Base-by-base conservation (phyloP, 2,329 filamentous ascomycete genomes). In the Pyricularia grisea region DNA sequence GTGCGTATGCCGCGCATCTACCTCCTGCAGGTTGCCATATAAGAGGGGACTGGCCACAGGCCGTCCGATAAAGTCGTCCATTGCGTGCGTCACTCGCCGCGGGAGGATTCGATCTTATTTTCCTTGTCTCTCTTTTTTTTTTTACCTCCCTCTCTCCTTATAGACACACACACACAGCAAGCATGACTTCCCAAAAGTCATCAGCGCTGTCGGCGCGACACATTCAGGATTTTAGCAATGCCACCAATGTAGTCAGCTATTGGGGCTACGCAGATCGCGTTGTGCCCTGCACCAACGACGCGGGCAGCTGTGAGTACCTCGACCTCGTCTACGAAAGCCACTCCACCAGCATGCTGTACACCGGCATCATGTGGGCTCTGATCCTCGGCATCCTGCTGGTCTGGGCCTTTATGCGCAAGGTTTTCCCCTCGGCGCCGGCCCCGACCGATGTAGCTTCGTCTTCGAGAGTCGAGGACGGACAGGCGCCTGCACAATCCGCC, bases 241-340 rank as follows among this genome's bases (percentile, higher is more conserved):
- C 77, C n/a, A 72, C 72, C 31, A 68, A 69, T n/a, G 69, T 79
- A 17, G 76, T 80, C 68, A 77, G 76, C 55, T 81, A 84, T 73
- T 84, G 82, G 82, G 82, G 82, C 63, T 84, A 83, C 69, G 78
- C 77, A n/a, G 77, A 79, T 71, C 80, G 82, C 28, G 76, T 79
- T 0, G 61, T 84, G 3, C 82, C 82, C 3, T 84, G 82, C 74
- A 79, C 76, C 67, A 82, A 78, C 73, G 82, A 84, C 69, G 72
- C 77, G 14, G 82, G 81, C n/a, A 81, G 81, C 9, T 84, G 82
- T 74, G 79, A 74, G 30, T 84, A 84, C 73, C 81, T 86, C 66
- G 84, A 86, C 70, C 77, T 80, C 42, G 83, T 86, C 65, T 86
- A 86, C 70, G 70, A 71, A 28, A 76, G 80, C 17, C 84, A 86